Evolutionary conservation across 371 early-diverging fungal species (phyloP).

Genomic region (Saksenaea vasiformis): DNA sequence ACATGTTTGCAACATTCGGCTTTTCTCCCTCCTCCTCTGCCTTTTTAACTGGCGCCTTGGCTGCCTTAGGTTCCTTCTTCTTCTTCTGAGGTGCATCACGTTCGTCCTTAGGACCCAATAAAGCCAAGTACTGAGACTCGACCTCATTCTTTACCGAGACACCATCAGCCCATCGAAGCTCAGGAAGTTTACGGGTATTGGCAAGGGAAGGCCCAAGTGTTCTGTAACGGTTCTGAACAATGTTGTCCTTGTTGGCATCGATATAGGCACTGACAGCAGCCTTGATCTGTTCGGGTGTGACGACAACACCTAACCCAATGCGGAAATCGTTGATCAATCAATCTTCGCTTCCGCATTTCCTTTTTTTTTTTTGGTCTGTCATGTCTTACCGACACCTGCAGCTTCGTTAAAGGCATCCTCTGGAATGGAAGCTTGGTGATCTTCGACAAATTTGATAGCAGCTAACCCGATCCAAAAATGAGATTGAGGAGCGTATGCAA

Average conservation of each 20-base stretch:
- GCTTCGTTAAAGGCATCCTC: constrained; percentile 74
- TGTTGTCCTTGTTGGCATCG: constrained; percentile 65
- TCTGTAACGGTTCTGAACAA: constrained; percentile 84
- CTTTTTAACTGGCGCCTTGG: constrained; percentile 30
- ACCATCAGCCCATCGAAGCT: constrained; percentile 91
- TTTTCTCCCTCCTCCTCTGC: constrained; percentile 52
- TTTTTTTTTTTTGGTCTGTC: not conserved
- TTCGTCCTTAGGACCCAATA: constrained; percentile 95
- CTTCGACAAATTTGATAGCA: constrained; percentile 85
- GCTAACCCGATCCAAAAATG: constrained; percentile 51
- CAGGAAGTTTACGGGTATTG: constrained; percentile 63
- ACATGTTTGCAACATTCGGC: constrained; percentile 53
- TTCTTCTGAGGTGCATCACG: constrained; percentile 80
- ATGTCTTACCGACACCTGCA: constrained; percentile 88
- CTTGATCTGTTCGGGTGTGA: constrained; percentile 72
- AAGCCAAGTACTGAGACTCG: constrained; percentile 80
- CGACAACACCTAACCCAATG: constrained; percentile 63
- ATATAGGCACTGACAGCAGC: constrained; percentile 59
- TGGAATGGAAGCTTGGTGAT: constrained; percentile 55
- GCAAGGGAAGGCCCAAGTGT: constrained; percentile 78
- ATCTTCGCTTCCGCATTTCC: not conserved
- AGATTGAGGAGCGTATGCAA: not conserved
- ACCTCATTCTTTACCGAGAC: constrained; percentile 83
- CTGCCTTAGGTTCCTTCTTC: constrained; percentile 57
- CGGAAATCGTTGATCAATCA: not conserved